phyloP scores from a whole-genome alignment of 2,329 filamentous ascomycete species.

The Colletotrichum phormii region DNA sequence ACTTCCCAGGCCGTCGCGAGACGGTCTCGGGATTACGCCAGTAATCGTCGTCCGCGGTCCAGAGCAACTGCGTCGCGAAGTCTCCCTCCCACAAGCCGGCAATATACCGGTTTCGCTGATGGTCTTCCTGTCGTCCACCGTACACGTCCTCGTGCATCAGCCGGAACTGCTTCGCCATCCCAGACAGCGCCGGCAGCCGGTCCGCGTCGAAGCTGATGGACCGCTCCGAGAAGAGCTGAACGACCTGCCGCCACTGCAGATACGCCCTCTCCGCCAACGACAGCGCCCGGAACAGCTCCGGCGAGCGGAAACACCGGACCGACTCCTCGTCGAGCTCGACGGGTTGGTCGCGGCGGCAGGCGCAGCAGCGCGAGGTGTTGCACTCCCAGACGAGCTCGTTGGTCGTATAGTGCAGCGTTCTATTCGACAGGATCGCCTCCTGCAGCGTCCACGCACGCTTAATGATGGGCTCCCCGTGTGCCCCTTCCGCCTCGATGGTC shows the following conservation, averaged over 20 bases:
- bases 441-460: conserved; percentile 39
- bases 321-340: not conserved
- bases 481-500: not conserved
- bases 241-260: not conserved
- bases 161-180: not conserved
- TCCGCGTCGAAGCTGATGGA: not conserved
- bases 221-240: not conserved
- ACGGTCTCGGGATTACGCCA: not conserved
- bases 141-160: not conserved
- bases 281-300: not conserved
- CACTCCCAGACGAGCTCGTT: conserved; percentile 39
- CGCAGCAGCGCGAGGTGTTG: not conserved
- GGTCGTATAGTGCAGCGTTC: conserved; percentile 36
- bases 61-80: not conserved
- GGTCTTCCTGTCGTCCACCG: too few relatives aligned
- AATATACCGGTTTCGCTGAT: not conserved
- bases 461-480: not conserved
- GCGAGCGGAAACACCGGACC: not conserved
- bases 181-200: not conserved
- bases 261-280: not conserved
- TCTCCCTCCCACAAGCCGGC: not conserved
- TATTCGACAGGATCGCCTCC: conserved; percentile 38
- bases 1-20: not conserved
- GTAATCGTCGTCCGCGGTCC: not conserved
- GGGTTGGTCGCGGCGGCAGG: not conserved